These are phyloP conservation scores for Russula brevipes DNA, from an alignment of 768 basidiomycete species.

Conservation along the genomic window DNA sequence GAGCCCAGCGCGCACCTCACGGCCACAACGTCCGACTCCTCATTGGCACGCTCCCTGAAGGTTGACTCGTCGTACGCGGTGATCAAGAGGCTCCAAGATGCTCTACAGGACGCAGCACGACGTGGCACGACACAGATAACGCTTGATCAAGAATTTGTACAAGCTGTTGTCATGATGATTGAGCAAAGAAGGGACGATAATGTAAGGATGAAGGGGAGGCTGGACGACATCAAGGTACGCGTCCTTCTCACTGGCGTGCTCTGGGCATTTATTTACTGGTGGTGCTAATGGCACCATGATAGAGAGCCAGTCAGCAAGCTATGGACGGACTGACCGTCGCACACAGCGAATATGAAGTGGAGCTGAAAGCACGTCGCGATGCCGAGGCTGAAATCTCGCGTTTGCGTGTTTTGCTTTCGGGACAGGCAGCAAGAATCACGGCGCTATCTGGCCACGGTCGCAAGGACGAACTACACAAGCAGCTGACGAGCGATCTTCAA, in stretches of 20 bases:
- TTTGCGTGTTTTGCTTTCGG: constrained; percentile 77
- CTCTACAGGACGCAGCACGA: constrained; percentile 53
- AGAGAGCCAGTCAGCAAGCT: constrained; percentile 90
- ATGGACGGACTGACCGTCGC: constrained; percentile 91
- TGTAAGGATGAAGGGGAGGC: constrained; percentile 60
- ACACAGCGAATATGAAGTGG: constrained; percentile 90
- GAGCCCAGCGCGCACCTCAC: constrained; percentile 37
- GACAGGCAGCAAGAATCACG: constrained; percentile 82
- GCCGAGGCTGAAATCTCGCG: constrained; percentile 89
- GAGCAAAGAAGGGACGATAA: constrained; percentile 60
- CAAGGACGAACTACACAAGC: constrained; percentile 71
- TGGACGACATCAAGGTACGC: constrained; percentile 84
- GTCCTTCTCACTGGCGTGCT: not conserved
- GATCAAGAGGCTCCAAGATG: constrained; percentile 52
- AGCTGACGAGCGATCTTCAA: constrained; percentile 72
- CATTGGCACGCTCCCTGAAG: constrained; percentile 28
- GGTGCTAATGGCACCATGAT: not conserved
- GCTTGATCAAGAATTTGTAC: constrained; percentile 70
- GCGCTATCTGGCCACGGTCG: constrained; percentile 77
- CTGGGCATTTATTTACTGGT: not conserved
- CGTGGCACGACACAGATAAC: constrained; percentile 56
- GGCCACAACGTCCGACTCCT: constrained; percentile 41
- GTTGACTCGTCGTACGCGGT: constrained; percentile 45
- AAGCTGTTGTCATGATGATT: constrained; percentile 60
- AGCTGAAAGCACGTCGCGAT: constrained; percentile 81